These are phyloP conservation scores for Conticribra guillardii DNA, from an alignment of 108 stramenopile species.

Conservation along the genomic window DNA sequence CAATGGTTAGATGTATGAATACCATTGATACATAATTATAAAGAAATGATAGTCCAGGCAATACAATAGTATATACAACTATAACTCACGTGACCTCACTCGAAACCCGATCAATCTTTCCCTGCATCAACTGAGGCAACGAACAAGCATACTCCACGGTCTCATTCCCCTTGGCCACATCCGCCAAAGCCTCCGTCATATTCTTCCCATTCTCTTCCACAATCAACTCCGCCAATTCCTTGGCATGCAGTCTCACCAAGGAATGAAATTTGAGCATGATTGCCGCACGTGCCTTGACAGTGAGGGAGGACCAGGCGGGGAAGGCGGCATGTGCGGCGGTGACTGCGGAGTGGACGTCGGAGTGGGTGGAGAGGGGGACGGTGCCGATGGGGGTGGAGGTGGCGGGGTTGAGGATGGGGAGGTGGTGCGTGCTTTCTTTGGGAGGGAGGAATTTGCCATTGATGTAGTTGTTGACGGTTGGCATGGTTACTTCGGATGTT, in stretches of 20 bases:
- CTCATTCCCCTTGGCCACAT: slow-evolving; percentile 97
- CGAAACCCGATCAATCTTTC: slow-evolving; percentile 74
- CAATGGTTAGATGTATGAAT: too few relatives aligned
- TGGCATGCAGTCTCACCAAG: slow-evolving; percentile 73
- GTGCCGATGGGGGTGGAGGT: slow-evolving; percentile 55
- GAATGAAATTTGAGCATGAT: slow-evolving; percentile 95
- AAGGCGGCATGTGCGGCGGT: slow-evolving; percentile 80
- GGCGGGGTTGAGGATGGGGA: slow-evolving; percentile 65
- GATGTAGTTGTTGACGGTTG: slow-evolving; percentile 74
- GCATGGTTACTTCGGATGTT: not conserved
- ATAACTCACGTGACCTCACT: slow-evolving; percentile 54
- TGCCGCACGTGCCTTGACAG: slow-evolving; percentile 86
- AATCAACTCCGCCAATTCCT: slow-evolving; percentile 89
- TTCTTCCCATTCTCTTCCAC: slow-evolving; percentile 97
- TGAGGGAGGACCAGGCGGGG: slow-evolving; percentile 68
- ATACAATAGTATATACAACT: too few relatives aligned
- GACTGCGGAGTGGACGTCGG: slow-evolving; percentile 85
- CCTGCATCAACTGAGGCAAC: slow-evolving; percentile 91
- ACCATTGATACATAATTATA: too few relatives aligned
- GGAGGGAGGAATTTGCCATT: slow-evolving; percentile 59
- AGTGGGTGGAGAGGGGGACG: slow-evolving; percentile 64
- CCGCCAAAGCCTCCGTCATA: slow-evolving; percentile 93
- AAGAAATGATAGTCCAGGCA: too few relatives aligned
- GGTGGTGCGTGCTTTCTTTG: slow-evolving; percentile 24
- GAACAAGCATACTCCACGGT: slow-evolving; percentile 97